Percentiles rank a stretch among this genome's conserved stretches.
Conservation (phyloP, 1,284 basidiomycete genomes). For the Heterobasidion parviporum region DNA sequence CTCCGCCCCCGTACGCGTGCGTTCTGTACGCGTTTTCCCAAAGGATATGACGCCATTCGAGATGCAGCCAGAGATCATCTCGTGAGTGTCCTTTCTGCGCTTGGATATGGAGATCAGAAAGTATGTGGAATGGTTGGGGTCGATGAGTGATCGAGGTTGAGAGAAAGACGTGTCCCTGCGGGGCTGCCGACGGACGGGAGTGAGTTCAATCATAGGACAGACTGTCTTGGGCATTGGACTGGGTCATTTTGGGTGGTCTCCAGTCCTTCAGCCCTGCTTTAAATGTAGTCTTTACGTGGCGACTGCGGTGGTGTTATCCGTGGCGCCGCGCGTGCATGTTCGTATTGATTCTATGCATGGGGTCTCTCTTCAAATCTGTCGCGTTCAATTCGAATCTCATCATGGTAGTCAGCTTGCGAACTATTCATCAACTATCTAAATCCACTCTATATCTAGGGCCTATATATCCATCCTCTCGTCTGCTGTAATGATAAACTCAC, state of each 20-base stretch:
- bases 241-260: too few species aligned
- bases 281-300: too few species aligned
- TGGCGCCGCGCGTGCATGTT: too few species aligned
- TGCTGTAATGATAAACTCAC: not conserved
- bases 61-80: conserved; percentile 46
- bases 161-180: not conserved
- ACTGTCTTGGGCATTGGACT: too few species aligned
- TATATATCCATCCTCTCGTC: not conserved
- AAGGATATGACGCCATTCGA: conserved; percentile 51
- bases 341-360: too few species aligned
- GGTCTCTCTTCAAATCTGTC: too few species aligned
- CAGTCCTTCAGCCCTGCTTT: too few species aligned
- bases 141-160: not conserved
- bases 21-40: conserved; percentile 56
- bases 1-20: conserved; percentile 50
- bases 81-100: conserved; percentile 36
- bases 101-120: not conserved
- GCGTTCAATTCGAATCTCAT: not conserved
- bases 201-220: too few species aligned
- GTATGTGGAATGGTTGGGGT: not conserved
- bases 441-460: not conserved
- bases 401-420: not conserved
- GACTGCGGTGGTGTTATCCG: too few species aligned
- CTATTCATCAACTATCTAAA: not conserved
- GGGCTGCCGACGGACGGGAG: too few species aligned